Evolutionary conservation across 805 yeast genomes (phyloP), one percentile per base, ranked within the genome.

Genomic region (Ogataea zsoltii): DNA sequence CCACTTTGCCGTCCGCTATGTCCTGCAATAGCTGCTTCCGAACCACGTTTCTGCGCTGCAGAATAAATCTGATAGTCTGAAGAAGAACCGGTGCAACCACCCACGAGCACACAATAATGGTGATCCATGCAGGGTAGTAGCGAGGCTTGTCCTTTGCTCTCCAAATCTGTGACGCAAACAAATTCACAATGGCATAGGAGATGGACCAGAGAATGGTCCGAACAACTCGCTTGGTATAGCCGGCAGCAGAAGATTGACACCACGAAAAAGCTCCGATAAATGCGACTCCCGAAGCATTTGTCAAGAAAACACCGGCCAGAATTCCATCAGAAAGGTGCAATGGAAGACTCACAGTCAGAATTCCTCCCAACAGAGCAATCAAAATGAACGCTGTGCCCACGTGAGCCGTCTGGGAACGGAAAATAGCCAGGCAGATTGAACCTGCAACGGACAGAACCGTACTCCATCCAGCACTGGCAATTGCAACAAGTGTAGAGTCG

Each of bases 141-240:
- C 76, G 61, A 39, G 83, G 82, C 4, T 70, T 68, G 51, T 74
- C 75, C 15, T 51, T 61, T 9, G 50, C 65, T 55, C 68, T 67
- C 82, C 82, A 79, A 33, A 79, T 53, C 56, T 78, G 83, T 3
- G 83, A 82, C 3, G 80, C 72, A 31, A 77, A 71, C 26, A 79
- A 67, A 51, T 79, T 79, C 12, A 77, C 67, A 41, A 78, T 50
- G 43, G 75, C 65, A 44, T 73, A 77, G 16, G 67, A 68, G 15
- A 69, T 60, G 76, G 77, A 69, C 18, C 70, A 60, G 46, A 75
- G 53, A 10, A 71, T 76, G 48, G 71, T 74, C 62, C 82, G 72
- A 0, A 74, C 68, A 7, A 76, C 44, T 49, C 69, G 71, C 58
- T 79, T 79, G 3, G 83, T 75, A 49, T 76, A 70, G 31, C 81